Conservation (phyloP, 768 basidiomycete species). For the Phanerodontia chrysosporium region DNA sequence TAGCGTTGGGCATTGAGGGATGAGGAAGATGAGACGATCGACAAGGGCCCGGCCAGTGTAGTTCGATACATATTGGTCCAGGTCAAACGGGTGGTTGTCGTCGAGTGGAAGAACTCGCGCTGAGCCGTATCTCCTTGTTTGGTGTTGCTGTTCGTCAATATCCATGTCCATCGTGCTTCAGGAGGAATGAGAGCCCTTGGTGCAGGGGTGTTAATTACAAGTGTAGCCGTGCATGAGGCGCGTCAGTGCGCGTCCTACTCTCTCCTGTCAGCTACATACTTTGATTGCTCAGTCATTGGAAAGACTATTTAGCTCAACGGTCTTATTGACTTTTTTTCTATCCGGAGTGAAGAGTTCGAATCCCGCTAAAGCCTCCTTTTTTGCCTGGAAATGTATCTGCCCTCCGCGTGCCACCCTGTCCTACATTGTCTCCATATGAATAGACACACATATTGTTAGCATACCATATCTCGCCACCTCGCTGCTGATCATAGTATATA, state of each 20-base stretch:
- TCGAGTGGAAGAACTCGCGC: slow-evolving; percentile 39
- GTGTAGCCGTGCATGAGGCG: not conserved
- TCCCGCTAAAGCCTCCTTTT: no score
- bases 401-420: no score
- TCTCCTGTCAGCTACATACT: no score
- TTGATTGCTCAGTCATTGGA: no score
- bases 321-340: no score
- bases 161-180: slow-evolving; percentile 8
- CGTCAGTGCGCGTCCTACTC: not conserved
- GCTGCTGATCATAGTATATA: not conserved
- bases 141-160: not conserved
- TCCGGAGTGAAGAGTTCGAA: no score
- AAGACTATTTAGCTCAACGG: not conserved
- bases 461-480: no score
- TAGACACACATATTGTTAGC: not conserved
- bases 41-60: slow-evolving; percentile 80
- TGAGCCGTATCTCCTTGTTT: not conserved
- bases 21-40: slow-evolving; percentile 68
- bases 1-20: slow-evolving; percentile 58
- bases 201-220: not conserved
- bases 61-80: slow-evolving; percentile 72
- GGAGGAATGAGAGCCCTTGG: not conserved
- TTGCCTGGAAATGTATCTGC: no score
- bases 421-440: not conserved
- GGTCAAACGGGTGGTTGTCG: slow-evolving; percentile 82